Evolutionary conservation across 495 filamentous ascomycete genomes (phyloP).

Genomic region (Penicillium argentinense): DNA sequence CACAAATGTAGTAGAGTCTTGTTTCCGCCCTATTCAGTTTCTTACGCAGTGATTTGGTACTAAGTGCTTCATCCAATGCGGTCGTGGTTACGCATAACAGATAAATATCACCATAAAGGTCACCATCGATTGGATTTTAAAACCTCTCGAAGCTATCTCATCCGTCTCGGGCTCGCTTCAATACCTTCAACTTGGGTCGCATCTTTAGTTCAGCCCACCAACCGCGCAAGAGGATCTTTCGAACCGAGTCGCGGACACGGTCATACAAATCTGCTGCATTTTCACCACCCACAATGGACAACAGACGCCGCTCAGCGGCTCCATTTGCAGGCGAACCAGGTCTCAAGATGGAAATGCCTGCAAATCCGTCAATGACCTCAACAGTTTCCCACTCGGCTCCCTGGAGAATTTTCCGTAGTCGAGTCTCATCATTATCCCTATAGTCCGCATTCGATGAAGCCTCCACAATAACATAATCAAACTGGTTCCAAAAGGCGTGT

Average conservation of each 20-base stretch:
- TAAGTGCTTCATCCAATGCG: no score
- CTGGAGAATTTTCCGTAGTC: constrained; percentile 13
- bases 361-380: constrained; percentile 66
- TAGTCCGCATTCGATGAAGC: constrained; percentile 38
- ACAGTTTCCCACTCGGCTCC: constrained; percentile 65
- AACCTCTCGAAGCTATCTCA: not conserved
- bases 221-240: constrained; percentile 29
- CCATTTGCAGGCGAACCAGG: constrained; percentile 46
- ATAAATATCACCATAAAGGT: not conserved
- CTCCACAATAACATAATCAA: constrained; percentile 81
- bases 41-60: no score
- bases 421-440: constrained; percentile 18
- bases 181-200: constrained; percentile 38
- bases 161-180: constrained; percentile 20
- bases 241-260: constrained; percentile 16
- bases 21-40: no score
- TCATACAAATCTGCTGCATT: constrained; percentile 24
- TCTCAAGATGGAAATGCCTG: constrained; percentile 63
- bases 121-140: not conserved
- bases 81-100: no score
- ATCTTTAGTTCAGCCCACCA: constrained; percentile 48
- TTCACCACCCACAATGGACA: constrained; percentile 23
- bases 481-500: constrained; percentile 73
- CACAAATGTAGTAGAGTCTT: no score
- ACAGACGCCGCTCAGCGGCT: constrained; percentile 28